Base-by-base conservation (phyloP, 2,329 filamentous ascomycete genomes). In the Phoma sp. region DNA sequence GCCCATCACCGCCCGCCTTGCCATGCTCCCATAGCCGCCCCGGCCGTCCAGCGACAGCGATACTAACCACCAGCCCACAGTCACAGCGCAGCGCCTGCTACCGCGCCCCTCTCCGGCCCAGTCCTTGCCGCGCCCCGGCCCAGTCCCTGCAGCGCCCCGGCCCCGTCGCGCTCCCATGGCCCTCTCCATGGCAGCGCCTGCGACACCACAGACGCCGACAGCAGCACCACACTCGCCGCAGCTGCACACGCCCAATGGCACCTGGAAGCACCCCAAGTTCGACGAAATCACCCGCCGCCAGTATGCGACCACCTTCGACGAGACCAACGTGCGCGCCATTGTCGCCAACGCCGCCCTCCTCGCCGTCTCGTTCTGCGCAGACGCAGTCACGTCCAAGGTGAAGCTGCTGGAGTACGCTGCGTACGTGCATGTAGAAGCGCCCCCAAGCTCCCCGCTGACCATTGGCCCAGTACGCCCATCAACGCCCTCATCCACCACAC, bases 201-300 rank as follows among this genome's bases (percentile, higher is more conserved):
- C 64, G 2, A 65, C 63, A 15, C 68, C 69, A 9, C 53, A 61
- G 20, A 62, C 63, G 7, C 53, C 60, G 20, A 62, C 63, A 5
- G 64, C 64, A 1, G 36, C 64, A 2, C 69, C 67, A 5, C 68
- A 70, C 2, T 52, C 66, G 12, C 60, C 64, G 1, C 72, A 66
- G 37, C 56, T 66, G 10, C 50, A 62, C 46, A 74, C 74, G 9
- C 73, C 78, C 4, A 72, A 91, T 6, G 93, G 93, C 49, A 91
- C 88, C 71, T 99, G 95, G 93, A 86, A 87, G 69, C 95, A 99
- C 74, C 95, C 95, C 28, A 87, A 89, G 59, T 83, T 97, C 61
- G 84, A 92, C 67, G 93, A 98, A 76, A 96, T 99, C 71, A 87
- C 90, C 14, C 84, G 84, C 59, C 87, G 95, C 45, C 90, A 92